These are phyloP conservation scores for Pelargonium citronellum DNA, from an alignment of 441 rosid species.

Conservation along the genomic window DNA sequence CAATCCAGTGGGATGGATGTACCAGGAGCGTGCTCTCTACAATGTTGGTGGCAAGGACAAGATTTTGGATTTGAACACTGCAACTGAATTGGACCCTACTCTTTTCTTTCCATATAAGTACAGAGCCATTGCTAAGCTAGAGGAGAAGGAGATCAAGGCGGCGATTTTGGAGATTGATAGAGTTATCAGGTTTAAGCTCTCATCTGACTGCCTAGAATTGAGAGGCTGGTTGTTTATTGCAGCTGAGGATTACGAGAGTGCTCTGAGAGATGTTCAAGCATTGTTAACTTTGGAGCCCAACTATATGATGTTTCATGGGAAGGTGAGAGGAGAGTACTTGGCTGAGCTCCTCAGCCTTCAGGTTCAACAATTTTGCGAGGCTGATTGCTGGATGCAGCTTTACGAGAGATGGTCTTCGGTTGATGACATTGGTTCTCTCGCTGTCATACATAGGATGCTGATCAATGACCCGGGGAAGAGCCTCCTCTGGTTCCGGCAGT, in stretches of 20 bases:
- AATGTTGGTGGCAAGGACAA: slow-evolving; percentile 78
- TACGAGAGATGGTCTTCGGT: slow-evolving; percentile 94
- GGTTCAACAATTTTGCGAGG: slow-evolving; percentile 74
- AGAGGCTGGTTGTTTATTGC: slow-evolving; percentile 84
- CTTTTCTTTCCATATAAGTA: slow-evolving; percentile 83
- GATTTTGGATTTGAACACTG: slow-evolving; percentile 57
- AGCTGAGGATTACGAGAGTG: slow-evolving; percentile 69
- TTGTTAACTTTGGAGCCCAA: slow-evolving; percentile 76
- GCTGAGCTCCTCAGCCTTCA: slow-evolving; percentile 66
- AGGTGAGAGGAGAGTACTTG: slow-evolving; percentile 62
- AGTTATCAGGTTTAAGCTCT: slow-evolving; percentile 68
- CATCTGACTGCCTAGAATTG: slow-evolving; percentile 84
- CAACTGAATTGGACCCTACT: slow-evolving; percentile 81
- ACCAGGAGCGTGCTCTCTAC: slow-evolving; percentile 86
- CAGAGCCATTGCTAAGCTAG: slow-evolving; percentile 62
- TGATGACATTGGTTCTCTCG: slow-evolving; percentile 90
- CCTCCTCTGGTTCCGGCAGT: slow-evolving; percentile 81
- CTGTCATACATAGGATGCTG: slow-evolving; percentile 89
- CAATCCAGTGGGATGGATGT: slow-evolving; percentile 79
- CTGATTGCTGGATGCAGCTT: slow-evolving; percentile 96
- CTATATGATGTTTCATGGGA: slow-evolving; percentile 69
- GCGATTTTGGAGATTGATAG: slow-evolving; percentile 73
- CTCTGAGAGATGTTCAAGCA: slow-evolving; percentile 77
- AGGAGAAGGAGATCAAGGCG: slow-evolving; percentile 53
- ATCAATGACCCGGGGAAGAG: slow-evolving; percentile 85